Evolutionary conservation across 768 basidiomycete genomes (phyloP), one percentile per base, ranked within the genome.

Genomic region (Agaricus subrufescens): DNA sequence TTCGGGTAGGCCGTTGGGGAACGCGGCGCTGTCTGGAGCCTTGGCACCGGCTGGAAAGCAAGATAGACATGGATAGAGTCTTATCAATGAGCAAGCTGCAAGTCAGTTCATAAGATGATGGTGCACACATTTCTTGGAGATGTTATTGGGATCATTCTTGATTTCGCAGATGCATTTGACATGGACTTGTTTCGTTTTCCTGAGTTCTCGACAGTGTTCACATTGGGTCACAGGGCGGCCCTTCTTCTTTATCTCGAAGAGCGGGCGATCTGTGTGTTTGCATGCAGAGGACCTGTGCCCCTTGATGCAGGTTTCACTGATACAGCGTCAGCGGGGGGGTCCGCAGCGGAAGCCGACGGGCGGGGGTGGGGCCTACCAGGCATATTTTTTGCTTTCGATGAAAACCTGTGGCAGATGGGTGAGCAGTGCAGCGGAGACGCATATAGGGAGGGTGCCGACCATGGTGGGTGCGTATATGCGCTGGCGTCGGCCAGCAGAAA

Each of bases 241-340:
- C 68, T 96, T 94, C 77, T 89, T 91, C 76, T 94, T 92, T 56
- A 96, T 90, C 72, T 95, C 91, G 68, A 86, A 94, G 50, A 96
- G 78, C 38, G 92, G 87, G 42, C 94, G 82, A 68, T 94, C 91
- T 52, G 84, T 87, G 68, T 96, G 94, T 66, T 84, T 86, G 73
- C 94, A 96, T 30, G 85, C 81, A 14, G 91, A 91, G 14, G 93
- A 94, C 48, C 94, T 84, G 72, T 96, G 93, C 15, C 93, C 94
- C 73, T 94, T 94, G 71, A 94, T 94, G 75, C 94, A 96, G 62
- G 91, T 89, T 75, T 90, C 90, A 70, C 92, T 93, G 29, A 52
- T 50, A 34, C 59, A 51, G 50, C 58, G 54, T 58, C n/a, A 57
- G 43, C 23, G 45, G 46, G 42, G 42, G 43, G 54, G 58, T 55